Percentiles rank a stretch among this genome's conserved stretches.
phyloP scores from a whole-genome alignment of 768 basidiomycete species.

The Pluteus cervinus region DNA sequence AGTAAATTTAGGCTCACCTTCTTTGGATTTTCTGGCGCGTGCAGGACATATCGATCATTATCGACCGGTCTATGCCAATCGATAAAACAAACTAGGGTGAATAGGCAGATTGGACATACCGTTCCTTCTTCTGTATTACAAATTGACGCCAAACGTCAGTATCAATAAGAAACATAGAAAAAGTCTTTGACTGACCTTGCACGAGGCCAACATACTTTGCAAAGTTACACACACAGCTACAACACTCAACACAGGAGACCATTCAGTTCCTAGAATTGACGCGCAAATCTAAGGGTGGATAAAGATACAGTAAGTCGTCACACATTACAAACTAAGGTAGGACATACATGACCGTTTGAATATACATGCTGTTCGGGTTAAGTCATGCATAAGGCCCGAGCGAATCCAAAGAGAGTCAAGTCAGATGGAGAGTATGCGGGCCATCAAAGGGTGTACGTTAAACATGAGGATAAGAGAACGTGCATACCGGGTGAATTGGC shows the following conservation, averaged over 20 bases:
- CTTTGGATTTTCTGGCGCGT: constrained; percentile 82
- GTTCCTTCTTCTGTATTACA: constrained; percentile 40
- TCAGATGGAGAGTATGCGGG: constrained; percentile 9
- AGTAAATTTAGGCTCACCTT: constrained; percentile 45
- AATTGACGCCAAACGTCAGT: neutral
- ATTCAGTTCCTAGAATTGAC: constrained; percentile 83
- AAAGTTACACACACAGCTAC: constrained; percentile 78
- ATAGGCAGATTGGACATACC: constrained; percentile 34
- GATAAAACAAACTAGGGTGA: constrained; percentile 7
- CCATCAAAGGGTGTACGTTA: constrained; percentile 5
- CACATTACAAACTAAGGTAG: constrained; percentile 2
- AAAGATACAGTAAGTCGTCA: too few species aligned
- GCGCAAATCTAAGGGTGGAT: constrained; percentile 64
- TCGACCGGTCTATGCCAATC: constrained; percentile 59
- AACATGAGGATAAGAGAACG: constrained; percentile 9
- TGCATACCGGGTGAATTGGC: constrained; percentile 75
- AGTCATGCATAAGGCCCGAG: too few species aligned
- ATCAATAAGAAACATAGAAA: neutral
- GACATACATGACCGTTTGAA: constrained; percentile 76
- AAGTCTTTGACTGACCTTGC: constrained; percentile 58
- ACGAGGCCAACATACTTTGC: constrained; percentile 90
- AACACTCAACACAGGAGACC: constrained; percentile 86
- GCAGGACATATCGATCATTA: constrained; percentile 76
- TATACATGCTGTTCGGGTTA: constrained; percentile 70
- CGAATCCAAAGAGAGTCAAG: too few species aligned